Percentiles rank a stretch among this genome's conserved stretches.
Conservation (phyloP, 495 filamentous ascomycete species). For the Lichina pygmaea region DNA sequence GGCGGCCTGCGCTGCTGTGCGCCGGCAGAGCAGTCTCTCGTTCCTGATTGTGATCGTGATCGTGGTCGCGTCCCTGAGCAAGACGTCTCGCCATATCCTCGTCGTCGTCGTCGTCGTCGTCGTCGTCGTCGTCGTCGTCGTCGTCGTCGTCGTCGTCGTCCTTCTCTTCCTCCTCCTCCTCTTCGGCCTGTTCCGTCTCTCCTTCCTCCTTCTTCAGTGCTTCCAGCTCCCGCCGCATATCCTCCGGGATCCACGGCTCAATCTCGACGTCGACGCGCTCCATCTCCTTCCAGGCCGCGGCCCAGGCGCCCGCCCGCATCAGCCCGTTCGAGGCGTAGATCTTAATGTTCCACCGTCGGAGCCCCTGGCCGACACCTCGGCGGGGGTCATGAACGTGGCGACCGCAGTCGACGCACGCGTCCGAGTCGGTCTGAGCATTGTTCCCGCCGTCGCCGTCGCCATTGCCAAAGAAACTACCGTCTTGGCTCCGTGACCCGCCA, state of each 20-base stretch:
- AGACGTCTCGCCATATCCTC: not conserved
- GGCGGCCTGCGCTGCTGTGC: not conserved
- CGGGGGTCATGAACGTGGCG: constrained; percentile 9
- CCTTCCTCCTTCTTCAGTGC: constrained; percentile 9
- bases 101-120: not conserved
- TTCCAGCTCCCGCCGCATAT: constrained; percentile 14
- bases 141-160: not conserved
- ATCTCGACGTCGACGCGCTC: constrained; percentile 89
- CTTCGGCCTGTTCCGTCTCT: constrained; percentile 1
- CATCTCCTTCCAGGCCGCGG: constrained; percentile 88
- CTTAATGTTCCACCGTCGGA: constrained; percentile 53
- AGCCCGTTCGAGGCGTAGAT: constrained; percentile 85
- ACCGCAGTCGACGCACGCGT: constrained; percentile 14
- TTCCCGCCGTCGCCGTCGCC: constrained; percentile 11
- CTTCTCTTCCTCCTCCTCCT: not conserved
- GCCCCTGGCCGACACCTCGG: constrained; percentile 10
- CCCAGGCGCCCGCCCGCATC: constrained; percentile 80
- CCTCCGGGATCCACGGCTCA: constrained; percentile 36
- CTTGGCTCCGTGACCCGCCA: constrained; percentile 3
- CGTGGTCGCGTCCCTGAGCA: not conserved
- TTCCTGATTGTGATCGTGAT: not conserved
- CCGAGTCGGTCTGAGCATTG: constrained; percentile 19
- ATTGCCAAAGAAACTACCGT: too few relatives aligned
- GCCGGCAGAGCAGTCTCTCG: not conserved
- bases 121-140: not conserved